Evolutionary conservation across 2,329 filamentous ascomycete genomes (phyloP), one percentile per base, ranked within the genome.

Genomic region (Trichoderma sp.): DNA sequence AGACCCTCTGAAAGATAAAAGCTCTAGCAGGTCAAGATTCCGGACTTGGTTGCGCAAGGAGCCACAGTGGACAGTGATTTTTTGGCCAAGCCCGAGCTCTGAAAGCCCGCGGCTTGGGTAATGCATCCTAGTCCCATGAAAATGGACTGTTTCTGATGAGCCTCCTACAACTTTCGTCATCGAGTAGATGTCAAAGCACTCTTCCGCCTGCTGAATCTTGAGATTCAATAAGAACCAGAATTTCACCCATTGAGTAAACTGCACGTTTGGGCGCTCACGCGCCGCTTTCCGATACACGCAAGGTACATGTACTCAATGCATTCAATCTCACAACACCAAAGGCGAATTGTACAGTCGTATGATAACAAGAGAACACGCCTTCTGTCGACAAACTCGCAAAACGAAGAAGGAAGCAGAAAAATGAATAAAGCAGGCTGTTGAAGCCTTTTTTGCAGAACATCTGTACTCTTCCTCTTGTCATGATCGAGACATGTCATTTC

Each of bases 171-270:
- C 47, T 17, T 24, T 34, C 7, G 26, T 24, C 15, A 45, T 5
- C 47, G 28, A 30, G 58, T 51, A 17, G 47, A 61, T 43, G 58
- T 51, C 21, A 51, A 39, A 44, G 34, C 34, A 5, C 58, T 61
- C 34, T 51, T 43, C 19, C 30, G 58, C 26, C 58, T 61, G 6
- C 41, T 61, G 21, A 51, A 7, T 39, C 30, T 10, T 61, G 45
- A 30, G 47, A 51, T 2, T 17, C 47, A 6, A 17, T 21, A 5
- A 21, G 51, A 10, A 43, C 58, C 14, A 21, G 21, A 12, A 30
- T 61, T 28, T 61, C 58, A n/a, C 58, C 47, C 5, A 61, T 43
- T 21, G 58, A 61, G 14, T 51, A 61, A 45, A 61, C 45, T 7
- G 58, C 34, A 7, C 58, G 34, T 10, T 19, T 61, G 15, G 58